A percentile compares a stretch with the other conserved stretches of the same genome.
Evolutionary conservation across 352 stramenopile species (phyloP).

Genomic region (Phytophthora lateralis): DNA sequence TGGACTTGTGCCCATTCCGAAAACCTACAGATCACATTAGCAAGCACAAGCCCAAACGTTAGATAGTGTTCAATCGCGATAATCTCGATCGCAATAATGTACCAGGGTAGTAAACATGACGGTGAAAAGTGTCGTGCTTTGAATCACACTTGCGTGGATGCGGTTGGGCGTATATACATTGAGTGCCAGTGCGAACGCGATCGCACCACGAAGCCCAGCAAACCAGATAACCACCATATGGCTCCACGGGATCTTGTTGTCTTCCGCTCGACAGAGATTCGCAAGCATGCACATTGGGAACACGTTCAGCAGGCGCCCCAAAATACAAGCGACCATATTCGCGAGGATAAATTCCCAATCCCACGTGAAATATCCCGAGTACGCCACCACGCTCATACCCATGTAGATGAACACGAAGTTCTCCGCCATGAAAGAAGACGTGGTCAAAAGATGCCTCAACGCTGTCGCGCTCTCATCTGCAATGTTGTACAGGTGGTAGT

Average conservation of each 20-base stretch:
- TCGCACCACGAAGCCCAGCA: slow-evolving; percentile 91
- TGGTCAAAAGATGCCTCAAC: slow-evolving; percentile 81
- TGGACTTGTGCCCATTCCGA: slow-evolving; percentile 77
- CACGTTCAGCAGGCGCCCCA: slow-evolving; percentile 73
- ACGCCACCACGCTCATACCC: slow-evolving; percentile 84
- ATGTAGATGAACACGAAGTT: slow-evolving; percentile 92
- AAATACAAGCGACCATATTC: slow-evolving; percentile 69
- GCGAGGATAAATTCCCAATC: slow-evolving; percentile 85
- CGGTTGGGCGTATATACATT: slow-evolving; percentile 70
- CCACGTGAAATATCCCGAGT: slow-evolving; percentile 80
- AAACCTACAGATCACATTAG: slow-evolving; percentile 43
- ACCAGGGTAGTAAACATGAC: slow-evolving; percentile 85
- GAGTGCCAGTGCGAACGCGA: slow-evolving; percentile 89
- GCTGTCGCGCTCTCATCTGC: slow-evolving; percentile 76
- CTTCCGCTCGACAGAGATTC: slow-evolving; percentile 63
- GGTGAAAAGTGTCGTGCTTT: slow-evolving; percentile 80
- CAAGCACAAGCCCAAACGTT: slow-evolving; percentile 1
- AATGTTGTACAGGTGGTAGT: slow-evolving; percentile 89
- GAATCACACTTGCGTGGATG: slow-evolving; percentile 68
- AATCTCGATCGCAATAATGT: slow-evolving; percentile 6
- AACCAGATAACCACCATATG: slow-evolving; percentile 93
- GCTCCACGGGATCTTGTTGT: slow-evolving; percentile 73
- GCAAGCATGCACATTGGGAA: slow-evolving; percentile 83
- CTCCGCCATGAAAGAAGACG: slow-evolving; percentile 80
- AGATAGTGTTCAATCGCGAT: background rate